Base-by-base conservation (phyloP, 176 grass and related monocot species). In the Juncus effusus region DNA sequence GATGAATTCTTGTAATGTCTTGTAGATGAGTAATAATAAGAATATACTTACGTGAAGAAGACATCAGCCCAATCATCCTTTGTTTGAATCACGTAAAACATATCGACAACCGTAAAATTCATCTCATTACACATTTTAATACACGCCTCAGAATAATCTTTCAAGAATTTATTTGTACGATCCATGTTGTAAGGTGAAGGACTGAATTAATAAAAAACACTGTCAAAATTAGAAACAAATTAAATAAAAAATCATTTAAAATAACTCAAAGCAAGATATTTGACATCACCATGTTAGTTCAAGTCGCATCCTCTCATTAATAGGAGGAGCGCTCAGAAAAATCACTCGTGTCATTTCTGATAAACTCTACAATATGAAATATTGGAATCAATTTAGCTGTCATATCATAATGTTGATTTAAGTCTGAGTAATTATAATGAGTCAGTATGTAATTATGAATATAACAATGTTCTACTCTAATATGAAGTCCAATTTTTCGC, bases 311-410 rank as follows among this genome's bases (percentile, higher is more conserved):
- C 83, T 78, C 81, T 96, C 91, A 12, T 90, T 91, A 37, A 91
- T 61, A 38, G 87, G 91, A 45, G 91, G 91, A 38, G 87, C 87
- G 80, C 81, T 81, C 5, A 96, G 81, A 79, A 96, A 91, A 65
- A 96, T 85, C 7, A 87, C 75, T 9, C 79, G 78, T 5, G 56
- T 87, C 35, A 69, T 82, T 60, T 87, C 65, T 42, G 87, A 87
- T 13, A 96, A 59, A 70, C 79, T 85, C 91, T 92, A 79, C 66
- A 72, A 28, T 28, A 28, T 28, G 19, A 28, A 28, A 28, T 28
- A 28, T 28, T 28, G 19, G 19, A 28, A 28, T 28, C 19, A 28
- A 28, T 28, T 28, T 28, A 28, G 19, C 19, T 28, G 19, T 28
- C 19, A 28, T 28, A 28, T 28, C 19, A 28, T 28, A 28, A 28